phyloP scores from a whole-genome alignment of 2,329 filamentous ascomycete genomes.

The Claviceps fusiformis region DNA sequence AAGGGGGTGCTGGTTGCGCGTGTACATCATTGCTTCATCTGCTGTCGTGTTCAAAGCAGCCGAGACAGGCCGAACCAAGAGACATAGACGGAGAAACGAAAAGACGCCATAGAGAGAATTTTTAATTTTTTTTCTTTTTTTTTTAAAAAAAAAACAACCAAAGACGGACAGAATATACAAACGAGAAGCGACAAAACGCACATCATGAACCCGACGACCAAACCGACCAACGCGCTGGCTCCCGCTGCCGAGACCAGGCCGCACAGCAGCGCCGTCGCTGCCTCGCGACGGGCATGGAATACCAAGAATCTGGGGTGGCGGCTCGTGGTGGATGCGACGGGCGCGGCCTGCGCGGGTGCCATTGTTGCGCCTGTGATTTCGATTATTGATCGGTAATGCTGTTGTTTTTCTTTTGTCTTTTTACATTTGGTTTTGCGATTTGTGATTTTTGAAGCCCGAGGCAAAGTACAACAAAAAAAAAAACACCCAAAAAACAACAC shows the following conservation, averaged over 20 bases:
- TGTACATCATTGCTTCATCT: no score
- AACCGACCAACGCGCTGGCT: not conserved
- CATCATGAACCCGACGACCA: no score
- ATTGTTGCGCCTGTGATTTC: conserved; percentile 75
- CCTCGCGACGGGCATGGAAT: conserved; percentile 43
- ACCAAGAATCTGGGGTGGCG: conserved; percentile 57
- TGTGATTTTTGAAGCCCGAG: not conserved
- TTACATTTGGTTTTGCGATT: not conserved
- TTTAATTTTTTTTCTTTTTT: no score
- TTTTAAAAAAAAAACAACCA: no score
- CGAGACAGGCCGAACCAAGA: no score
- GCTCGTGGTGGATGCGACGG: conserved; percentile 52
- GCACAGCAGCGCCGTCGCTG: not conserved
- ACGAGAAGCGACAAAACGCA: no score
- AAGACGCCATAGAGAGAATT: no score
- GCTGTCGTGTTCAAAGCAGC: no score
- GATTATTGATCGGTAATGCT: conserved; percentile 64
- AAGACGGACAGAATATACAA: no score
- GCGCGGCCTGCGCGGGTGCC: conserved; percentile 57
- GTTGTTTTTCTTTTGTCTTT: no score
- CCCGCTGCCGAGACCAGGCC: not conserved
- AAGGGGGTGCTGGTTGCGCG: no score
- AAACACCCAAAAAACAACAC: not conserved
- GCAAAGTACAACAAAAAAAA: not conserved
- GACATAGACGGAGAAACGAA: no score